Evolutionary conservation across 1,139 yeast genomes (phyloP).

Genomic region (Suhomyces panamericanus): DNA sequence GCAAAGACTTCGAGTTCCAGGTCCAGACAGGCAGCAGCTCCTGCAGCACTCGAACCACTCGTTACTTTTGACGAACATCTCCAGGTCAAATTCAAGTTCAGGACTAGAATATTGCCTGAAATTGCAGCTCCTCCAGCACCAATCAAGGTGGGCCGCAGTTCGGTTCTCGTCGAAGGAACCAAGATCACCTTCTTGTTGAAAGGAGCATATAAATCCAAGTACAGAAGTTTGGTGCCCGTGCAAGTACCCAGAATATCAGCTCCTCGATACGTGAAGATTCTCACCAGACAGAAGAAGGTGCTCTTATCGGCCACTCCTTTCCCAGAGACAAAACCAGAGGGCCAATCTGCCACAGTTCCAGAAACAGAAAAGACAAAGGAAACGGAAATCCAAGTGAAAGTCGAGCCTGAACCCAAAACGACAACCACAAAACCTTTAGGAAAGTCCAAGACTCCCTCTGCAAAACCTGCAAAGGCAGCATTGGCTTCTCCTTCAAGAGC

Average conservation of each 20-base stretch:
- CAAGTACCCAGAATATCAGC: constrained; percentile 1
- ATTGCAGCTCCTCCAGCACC: not conserved
- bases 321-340: not conserved
- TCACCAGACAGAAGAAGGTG: constrained; percentile 24
- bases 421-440: not conserved
- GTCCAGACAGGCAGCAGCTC: not conserved
- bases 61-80: constrained; percentile 8
- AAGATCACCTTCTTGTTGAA: constrained; percentile 13
- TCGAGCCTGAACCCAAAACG: not conserved
- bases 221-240: constrained; percentile 6
- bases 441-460: not conserved
- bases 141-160: constrained; percentile 11
- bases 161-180: constrained; percentile 12
- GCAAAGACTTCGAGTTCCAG: not conserved
- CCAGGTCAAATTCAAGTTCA: constrained; percentile 18
- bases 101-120: constrained; percentile 7
- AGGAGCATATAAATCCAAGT: constrained; percentile 12
- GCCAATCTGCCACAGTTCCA: not conserved
- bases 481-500: constrained; percentile 2
- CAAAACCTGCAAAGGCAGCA: not conserved
- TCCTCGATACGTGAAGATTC: constrained; percentile 31
- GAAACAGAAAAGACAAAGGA: constrained; percentile 1
- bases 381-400: constrained; percentile 1
- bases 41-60: constrained; percentile 1
- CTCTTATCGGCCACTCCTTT: constrained; percentile 23